Conservation (phyloP, 2,329 filamentous ascomycete species). For the Ascochyta rabiei region DNA sequence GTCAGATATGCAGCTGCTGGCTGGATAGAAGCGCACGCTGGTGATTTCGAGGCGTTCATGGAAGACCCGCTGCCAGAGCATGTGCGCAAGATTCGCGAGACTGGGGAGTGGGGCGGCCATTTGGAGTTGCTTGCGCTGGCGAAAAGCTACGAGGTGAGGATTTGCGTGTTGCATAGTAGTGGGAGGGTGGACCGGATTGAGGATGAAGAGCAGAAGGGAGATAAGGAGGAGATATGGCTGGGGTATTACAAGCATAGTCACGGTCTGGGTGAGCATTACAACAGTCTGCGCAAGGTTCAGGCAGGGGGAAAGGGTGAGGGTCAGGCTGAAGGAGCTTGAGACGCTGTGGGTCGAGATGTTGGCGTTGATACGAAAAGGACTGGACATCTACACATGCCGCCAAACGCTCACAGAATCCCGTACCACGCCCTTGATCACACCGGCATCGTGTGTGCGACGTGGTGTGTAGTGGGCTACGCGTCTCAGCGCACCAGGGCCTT, state of each 20-base stretch:
- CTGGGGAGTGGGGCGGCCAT: constrained; percentile 95
- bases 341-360: background rate
- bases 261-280: constrained; percentile 96
- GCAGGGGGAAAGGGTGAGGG: constrained; percentile 14
- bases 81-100: constrained; percentile 77
- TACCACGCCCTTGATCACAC: constrained; percentile 54
- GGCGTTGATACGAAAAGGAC: background rate
- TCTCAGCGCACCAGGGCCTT: constrained; percentile 50
- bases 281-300: constrained; percentile 67
- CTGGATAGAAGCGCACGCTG: constrained; percentile 75
- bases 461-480: constrained; percentile 62
- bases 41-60: constrained; percentile 86
- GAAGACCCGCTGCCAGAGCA: constrained; percentile 80
- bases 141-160: constrained; percentile 76
- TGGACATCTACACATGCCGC: constrained; percentile 38
- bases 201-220: constrained; percentile 53
- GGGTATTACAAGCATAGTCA: constrained; percentile 96
- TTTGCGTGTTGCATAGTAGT: constrained; percentile 82
- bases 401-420: constrained; percentile 59
- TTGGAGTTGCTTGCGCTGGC: constrained; percentile 87
- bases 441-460: constrained; percentile 60
- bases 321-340: background rate
- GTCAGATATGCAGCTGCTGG: constrained; percentile 75
- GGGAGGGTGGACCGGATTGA: constrained; percentile 79
- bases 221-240: constrained; percentile 75